phyloP scores from a whole-genome alignment of 2,329 filamentous ascomycete genomes.

The Trichoderma koningiopsis region DNA sequence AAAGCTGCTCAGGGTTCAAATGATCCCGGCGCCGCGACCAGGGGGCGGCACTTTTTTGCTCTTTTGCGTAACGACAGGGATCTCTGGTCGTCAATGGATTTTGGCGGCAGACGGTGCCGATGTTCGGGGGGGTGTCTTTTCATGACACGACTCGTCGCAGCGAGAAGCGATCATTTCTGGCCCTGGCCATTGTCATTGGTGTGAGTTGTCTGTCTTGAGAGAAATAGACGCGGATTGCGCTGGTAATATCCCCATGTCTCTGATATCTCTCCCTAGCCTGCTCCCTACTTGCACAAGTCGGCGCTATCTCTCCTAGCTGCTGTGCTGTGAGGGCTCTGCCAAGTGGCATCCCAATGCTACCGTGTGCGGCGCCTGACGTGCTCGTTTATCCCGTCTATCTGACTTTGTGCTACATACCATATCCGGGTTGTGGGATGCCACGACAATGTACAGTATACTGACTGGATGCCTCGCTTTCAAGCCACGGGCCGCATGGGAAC shows the following conservation, averaged over 20 bases:
- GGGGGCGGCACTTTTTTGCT: constrained; percentile 21
- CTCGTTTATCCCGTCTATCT: constrained; percentile 20
- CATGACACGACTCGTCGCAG: constrained; percentile 9
- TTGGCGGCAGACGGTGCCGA: constrained; percentile 27
- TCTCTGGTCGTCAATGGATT: neutral
- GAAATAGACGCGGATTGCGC: constrained; percentile 25
- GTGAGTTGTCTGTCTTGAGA: neutral
- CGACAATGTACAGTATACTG: neutral
- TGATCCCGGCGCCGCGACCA: constrained; percentile 22
- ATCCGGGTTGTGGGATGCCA: neutral
- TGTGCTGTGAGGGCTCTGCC: neutral
- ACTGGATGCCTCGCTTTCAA: neutral
- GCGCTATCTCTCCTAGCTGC: constrained; percentile 7
- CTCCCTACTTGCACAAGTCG: neutral
- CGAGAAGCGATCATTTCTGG: constrained; percentile 2
- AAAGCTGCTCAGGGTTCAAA: constrained; percentile 19
- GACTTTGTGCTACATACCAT: neutral
- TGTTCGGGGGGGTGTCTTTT: constrained; percentile 22
- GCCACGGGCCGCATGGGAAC: constrained; percentile 13
- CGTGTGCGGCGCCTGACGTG: constrained; percentile 18
- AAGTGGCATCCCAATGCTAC: constrained; percentile 19
- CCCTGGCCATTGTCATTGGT: constrained; percentile 16
- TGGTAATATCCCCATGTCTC: constrained; percentile 13
- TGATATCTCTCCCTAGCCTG: constrained; percentile 2
- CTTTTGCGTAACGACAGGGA: constrained; percentile 26